Percentiles rank a stretch among this genome's conserved stretches.
Evolutionary conservation across 345 rosid genomes (phyloP).

Genomic region (Hypericum androsaemum): DNA sequence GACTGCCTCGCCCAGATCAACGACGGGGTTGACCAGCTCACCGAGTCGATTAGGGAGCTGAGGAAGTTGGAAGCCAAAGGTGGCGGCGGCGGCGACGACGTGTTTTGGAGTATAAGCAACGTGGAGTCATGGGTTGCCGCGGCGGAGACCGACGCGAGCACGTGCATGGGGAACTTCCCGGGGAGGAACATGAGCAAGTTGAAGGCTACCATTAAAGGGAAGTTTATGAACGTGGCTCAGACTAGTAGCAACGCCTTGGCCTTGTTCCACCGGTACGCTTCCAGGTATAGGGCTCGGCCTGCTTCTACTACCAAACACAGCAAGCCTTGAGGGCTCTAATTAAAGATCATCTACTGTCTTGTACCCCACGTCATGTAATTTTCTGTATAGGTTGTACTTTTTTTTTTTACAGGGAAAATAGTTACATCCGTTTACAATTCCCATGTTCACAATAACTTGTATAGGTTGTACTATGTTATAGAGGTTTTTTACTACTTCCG

Average conservation of each 20-base stretch:
- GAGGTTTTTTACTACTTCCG: no score
- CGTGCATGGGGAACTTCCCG: constrained; percentile 46
- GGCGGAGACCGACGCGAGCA: constrained; percentile 58
- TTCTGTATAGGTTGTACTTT: no score
- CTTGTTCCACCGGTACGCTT: constrained; percentile 54
- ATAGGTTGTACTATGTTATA: no score
- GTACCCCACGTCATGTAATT: no score
- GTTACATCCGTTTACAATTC: no score
- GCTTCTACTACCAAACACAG: neutral
- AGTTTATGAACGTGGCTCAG: constrained; percentile 70
- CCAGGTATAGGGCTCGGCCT: constrained; percentile 26
- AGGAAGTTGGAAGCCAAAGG: constrained; percentile 21
- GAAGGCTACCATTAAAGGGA: constrained; percentile 62
- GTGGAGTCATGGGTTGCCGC: constrained; percentile 67
- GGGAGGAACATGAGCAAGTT: constrained; percentile 51
- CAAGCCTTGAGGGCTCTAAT: constrained; percentile 14
- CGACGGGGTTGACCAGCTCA: constrained; percentile 46
- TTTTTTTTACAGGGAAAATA: no score
- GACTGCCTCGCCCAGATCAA: constrained; percentile 58
- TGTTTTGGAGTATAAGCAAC: constrained; percentile 46
- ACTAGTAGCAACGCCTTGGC: constrained; percentile 70
- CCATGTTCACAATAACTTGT: no score
- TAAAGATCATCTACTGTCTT: no score
- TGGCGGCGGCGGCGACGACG: constrained; percentile 12
- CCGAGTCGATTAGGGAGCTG: constrained; percentile 50